phyloP scores from a whole-genome alignment of 2,329 filamentous ascomycete genomes.

The Claviceps spartinae region DNA sequence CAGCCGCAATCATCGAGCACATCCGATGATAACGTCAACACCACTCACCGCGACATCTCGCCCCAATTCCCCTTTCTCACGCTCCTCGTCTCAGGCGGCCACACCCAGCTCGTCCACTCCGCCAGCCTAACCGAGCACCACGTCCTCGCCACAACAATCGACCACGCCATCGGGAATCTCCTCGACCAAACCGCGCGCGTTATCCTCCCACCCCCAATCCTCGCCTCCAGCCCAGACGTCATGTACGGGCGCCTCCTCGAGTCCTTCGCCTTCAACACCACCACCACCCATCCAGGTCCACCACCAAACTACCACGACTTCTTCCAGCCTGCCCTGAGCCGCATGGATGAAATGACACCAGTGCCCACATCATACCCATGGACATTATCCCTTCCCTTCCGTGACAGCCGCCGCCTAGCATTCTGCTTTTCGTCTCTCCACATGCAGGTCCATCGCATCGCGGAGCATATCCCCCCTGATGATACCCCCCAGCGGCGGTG shows the following conservation, averaged over 20 bases:
- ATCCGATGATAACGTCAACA: conserved; percentile 6
- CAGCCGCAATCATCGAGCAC: neutral
- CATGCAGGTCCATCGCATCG: conserved; percentile 35
- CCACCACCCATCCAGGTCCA: neutral
- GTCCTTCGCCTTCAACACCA: conserved; percentile 54
- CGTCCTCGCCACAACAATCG: conserved; percentile 58
- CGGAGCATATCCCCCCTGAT: conserved; percentile 26
- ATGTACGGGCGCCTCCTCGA: conserved; percentile 78
- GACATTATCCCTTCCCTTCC: conserved; percentile 55
- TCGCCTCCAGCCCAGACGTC: conserved; percentile 43
- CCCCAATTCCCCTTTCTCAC: conserved; percentile 67
- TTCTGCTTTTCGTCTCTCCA: conserved; percentile 65
- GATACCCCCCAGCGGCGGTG: conserved; percentile 46
- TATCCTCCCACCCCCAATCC: conserved; percentile 50
- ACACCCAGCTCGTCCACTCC: conserved; percentile 76
- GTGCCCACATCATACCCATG: conserved; percentile 35
- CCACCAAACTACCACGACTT: conserved; percentile 17
- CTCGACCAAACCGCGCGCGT: conserved; percentile 76
- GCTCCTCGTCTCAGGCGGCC: conserved; percentile 80
- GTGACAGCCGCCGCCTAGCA: conserved; percentile 39
- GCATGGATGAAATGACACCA: conserved; percentile 42
- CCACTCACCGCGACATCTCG: conserved; percentile 25
- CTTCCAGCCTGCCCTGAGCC: conserved; percentile 45
- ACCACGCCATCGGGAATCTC: conserved; percentile 80
- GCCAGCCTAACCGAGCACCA: conserved; percentile 52